Base-by-base conservation (phyloP, 2,329 filamentous ascomycete genomes). In the Endoconidiophora laricicola region DNA sequence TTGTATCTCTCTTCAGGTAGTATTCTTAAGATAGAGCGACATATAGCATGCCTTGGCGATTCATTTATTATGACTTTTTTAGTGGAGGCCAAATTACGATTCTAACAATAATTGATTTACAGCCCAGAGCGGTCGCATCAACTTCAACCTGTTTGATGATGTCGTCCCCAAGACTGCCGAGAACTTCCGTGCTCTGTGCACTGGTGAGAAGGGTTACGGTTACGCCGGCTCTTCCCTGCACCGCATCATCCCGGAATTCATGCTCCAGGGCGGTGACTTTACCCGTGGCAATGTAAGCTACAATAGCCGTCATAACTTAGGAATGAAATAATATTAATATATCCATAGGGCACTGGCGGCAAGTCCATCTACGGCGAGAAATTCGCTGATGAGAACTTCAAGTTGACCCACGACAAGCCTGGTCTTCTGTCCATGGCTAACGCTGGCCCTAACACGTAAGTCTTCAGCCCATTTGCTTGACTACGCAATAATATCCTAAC, bases 201-300 rank as follows among this genome's bases (percentile, higher is more conserved):
- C 80, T 56, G 74, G 74, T 59, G 76, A 84, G 73, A 78, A 86
- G 70, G 85, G 84, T 63, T 81, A 83, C 67, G 85, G 86, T 60
- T 94, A 93, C 76, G 68, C 76, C 66, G 79, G 78, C 63, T 91
- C 85, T 60, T 74, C 76, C 58, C 94, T 94, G 81, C 86, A 94
- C 78, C 86, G 87, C 61, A 81, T 94, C 69, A 94, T 94, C 69
- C 83, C 83, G 59, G 67, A 86, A 52, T 94, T 94, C 77, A 94
- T 94, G 87, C 81, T 94, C 60, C 87, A 94, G 77, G 87, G 86
- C 66, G 86, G 86, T 76, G 86, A 94, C 76, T 93, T 93, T 74
- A 93, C 86, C 69, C 83, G 83, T 64, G 79, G 80, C 64, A 91
- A 93, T 69, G 87, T 94, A 74, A 67, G 84, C 70, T 33, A 20